Base-by-base conservation (phyloP, 495 filamentous ascomycete genomes). In the Penicilliopsis zonata region DNA sequence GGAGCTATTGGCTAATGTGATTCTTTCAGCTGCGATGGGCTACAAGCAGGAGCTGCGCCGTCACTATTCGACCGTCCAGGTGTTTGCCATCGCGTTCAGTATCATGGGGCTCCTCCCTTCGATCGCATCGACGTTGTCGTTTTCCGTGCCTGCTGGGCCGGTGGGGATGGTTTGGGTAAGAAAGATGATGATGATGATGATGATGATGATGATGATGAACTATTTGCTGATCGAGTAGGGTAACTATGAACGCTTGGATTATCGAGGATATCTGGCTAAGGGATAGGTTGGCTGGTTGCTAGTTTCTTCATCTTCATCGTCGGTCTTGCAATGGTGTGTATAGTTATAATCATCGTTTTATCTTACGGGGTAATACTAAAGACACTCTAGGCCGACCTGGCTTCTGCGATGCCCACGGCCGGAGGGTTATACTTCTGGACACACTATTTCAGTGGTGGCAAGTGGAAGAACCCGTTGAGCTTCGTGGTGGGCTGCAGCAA, bases 401-500 rank as follows among this genome's bases (percentile, higher is more conserved):
- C 72, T 5, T 72, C 67, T 20, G 71, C 76, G 2, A 80, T 82
- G 74, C 78, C 78, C 10, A 82, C 78, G 4, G 70, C 69, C 13
- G 78, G 78, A 7, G 76, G 76, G 8, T 53, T 81, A 3, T 80
- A 80, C 44, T 80, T 71, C 64, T 78, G 76, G 78, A 81, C 78
- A 4, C 76, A 80, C 39, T 77, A 70, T 54, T 80, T 78, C 46
- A 60, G 68, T 14, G 66, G 63, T 3, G 66, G 69, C 8, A 69
- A 67, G 29, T 71, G 61, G 28, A 64, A 76, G 31, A 78, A 77
- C 45, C 64, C 73, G 6, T 49, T 82, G 6, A 73, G 72, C 41
- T 82, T 80, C 44, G 47, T 82, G 17, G 77, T 82, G 16, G 78
- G 78, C 13, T 82, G 81, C 42, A 78, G 73, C 50, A 82, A 82